Conservation (phyloP, 163 green algal species). For the Picocystis sp. region DNA sequence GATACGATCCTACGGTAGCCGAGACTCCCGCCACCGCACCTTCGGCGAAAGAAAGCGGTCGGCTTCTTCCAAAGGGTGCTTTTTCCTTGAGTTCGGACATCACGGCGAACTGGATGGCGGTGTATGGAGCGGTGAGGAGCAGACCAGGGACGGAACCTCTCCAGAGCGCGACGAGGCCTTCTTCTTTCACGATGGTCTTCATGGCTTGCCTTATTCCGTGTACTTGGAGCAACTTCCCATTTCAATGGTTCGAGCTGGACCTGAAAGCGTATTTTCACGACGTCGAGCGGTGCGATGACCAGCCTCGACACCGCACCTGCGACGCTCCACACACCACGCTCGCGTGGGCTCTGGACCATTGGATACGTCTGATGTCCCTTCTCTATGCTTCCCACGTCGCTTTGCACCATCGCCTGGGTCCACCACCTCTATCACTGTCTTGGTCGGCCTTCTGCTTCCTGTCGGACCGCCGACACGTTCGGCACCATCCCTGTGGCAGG, state of each 20-base stretch:
- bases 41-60: slow-evolving; percentile 51
- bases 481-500: no score
- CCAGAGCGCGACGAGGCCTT: slow-evolving; percentile 83
- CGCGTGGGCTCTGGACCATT: no score
- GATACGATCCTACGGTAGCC: slow-evolving; percentile 82
- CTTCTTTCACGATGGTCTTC: slow-evolving; percentile 65
- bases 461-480: no score
- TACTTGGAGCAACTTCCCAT: slow-evolving; percentile 53
- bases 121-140: slow-evolving; percentile 90
- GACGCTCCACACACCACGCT: slow-evolving; percentile 37
- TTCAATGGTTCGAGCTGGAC: slow-evolving; percentile 10
- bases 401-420: no score
- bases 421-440: no score
- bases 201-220: slow-evolving; percentile 70
- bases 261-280: slow-evolving; percentile 96
- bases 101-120: slow-evolving; percentile 84
- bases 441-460: no score
- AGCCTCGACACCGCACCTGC: slow-evolving; percentile 65
- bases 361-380: no score
- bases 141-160: slow-evolving; percentile 77
- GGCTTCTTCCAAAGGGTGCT: slow-evolving; percentile 12
- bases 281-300: slow-evolving; percentile 76
- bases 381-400: no score
- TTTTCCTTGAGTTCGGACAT: slow-evolving; percentile 52
- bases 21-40: slow-evolving; percentile 70